phyloP scores from a whole-genome alignment of 148 eudicot genomes.

The Vaccinium vitisidaea region DNA sequence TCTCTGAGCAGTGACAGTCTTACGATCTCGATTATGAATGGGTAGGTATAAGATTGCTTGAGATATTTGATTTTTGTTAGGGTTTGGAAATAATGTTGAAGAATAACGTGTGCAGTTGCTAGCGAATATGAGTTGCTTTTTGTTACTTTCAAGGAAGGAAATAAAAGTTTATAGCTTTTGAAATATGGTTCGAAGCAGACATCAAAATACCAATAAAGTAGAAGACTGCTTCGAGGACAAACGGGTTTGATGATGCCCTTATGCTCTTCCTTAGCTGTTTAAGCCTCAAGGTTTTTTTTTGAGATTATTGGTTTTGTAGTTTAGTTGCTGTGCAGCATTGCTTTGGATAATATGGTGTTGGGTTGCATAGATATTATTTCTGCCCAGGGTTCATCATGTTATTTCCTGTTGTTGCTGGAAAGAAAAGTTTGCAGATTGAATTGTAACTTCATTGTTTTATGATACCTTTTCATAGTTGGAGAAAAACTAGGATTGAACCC shows the following conservation, averaged over 20 bases:
- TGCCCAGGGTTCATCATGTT: not conserved
- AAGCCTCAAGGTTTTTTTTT: not conserved
- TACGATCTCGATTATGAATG: not conserved
- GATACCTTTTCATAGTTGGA: too few species aligned
- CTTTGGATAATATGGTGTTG: not conserved
- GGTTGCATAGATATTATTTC: not conserved
- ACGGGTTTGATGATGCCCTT: not conserved
- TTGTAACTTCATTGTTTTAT: not conserved
- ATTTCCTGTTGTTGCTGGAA: not conserved
- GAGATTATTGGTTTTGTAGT: not conserved
- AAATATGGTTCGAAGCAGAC: not conserved
- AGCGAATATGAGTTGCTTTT: not conserved
- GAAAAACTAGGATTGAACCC: not conserved
- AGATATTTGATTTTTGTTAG: not conserved
- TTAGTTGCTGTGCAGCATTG: slow-evolving; percentile 2
- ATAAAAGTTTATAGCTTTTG: not conserved
- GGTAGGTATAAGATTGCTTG: not conserved
- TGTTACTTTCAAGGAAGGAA: not conserved
- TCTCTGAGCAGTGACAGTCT: not conserved
- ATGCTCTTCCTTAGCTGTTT: not conserved
- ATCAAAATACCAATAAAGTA: not conserved
- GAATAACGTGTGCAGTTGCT: not conserved
- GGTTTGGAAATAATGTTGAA: not conserved
- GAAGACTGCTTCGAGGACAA: not conserved
- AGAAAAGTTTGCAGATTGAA: not conserved